Conservation (phyloP, 768 basidiomycete species). For the Imleria badia region DNA sequence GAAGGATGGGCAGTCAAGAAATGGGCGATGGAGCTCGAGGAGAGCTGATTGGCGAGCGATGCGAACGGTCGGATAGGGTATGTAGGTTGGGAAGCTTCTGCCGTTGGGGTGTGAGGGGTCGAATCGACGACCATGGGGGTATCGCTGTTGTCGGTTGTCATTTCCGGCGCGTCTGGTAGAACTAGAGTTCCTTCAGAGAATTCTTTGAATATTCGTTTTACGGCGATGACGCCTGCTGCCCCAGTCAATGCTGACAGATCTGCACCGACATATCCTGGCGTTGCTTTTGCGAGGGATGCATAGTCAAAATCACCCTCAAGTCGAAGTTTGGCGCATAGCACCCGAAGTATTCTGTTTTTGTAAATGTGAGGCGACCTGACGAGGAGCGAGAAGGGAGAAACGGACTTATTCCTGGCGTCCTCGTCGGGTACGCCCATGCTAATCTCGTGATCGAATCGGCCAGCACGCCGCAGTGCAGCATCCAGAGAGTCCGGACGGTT, state of each 20-base stretch:
- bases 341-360: conserved; percentile 72
- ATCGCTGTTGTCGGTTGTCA: conserved; percentile 22
- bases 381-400: background rate
- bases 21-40: conserved; percentile 73
- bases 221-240: conserved; percentile 93
- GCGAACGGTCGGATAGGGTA: conserved; percentile 34
- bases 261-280: conserved; percentile 96
- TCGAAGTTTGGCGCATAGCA: conserved; percentile 80
- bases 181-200: conserved; percentile 65
- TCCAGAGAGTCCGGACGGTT: conserved; percentile 96
- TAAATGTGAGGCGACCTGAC: background rate
- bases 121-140: conserved; percentile 40
- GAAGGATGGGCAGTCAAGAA: conserved; percentile 88
- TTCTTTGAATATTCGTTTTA: conserved; percentile 90
- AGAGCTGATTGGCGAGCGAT: conserved; percentile 41
- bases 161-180: conserved; percentile 43
- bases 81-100: conserved; percentile 13
- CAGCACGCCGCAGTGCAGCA: conserved; percentile 88
- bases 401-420: conserved; percentile 84
- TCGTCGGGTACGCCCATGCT: conserved; percentile 97
- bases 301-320: conserved; percentile 91
- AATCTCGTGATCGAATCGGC: conserved; percentile 96
- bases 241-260: conserved; percentile 89
- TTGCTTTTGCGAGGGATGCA: conserved; percentile 79
- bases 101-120: conserved; percentile 15